Percentiles rank a stretch among this genome's conserved stretches.
These are phyloP conservation scores for Globisporangium iwayamae DNA, from an alignment of 352 stramenopile species.

Conservation along the genomic window DNA sequence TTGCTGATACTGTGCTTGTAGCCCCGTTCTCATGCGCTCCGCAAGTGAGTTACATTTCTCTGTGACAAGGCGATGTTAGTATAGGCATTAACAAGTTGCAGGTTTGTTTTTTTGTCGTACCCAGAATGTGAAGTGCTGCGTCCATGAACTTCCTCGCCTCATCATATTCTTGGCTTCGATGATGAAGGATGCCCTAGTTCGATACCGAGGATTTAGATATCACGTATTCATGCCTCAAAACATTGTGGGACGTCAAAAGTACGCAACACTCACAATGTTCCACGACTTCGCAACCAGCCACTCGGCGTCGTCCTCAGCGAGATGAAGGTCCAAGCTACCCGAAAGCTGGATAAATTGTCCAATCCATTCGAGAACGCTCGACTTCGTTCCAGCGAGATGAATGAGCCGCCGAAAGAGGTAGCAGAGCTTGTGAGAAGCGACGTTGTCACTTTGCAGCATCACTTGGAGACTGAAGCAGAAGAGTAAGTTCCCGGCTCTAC, in stretches of 20 bases:
- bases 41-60: slow-evolving; percentile 28
- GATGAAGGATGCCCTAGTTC: slow-evolving; percentile 31
- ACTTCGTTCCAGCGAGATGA: slow-evolving; percentile 41
- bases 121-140: slow-evolving; percentile 34
- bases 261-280: slow-evolving; percentile 54
- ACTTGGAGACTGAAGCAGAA: slow-evolving; percentile 44
- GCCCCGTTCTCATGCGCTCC: slow-evolving; percentile 25
- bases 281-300: slow-evolving; percentile 75
- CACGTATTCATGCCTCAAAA: background rate
- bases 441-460: slow-evolving; percentile 38
- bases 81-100: background rate
- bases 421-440: slow-evolving; percentile 33
- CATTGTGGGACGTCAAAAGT: background rate
- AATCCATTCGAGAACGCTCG: slow-evolving; percentile 48
- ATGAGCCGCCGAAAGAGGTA: slow-evolving; percentile 68
- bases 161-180: slow-evolving; percentile 28
- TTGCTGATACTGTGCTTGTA: slow-evolving; percentile 44
- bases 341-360: slow-evolving; percentile 59
- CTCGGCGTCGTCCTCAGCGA: slow-evolving; percentile 52
- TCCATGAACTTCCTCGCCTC: slow-evolving; percentile 44
- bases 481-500: background rate
- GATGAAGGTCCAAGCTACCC: slow-evolving; percentile 37
- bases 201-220: background rate
- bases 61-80: slow-evolving; percentile 6
- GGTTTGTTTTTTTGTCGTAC: slow-evolving; percentile 12